Evolutionary conservation across 768 basidiomycete genomes (phyloP).

Genomic region (Suillus luteus): DNA sequence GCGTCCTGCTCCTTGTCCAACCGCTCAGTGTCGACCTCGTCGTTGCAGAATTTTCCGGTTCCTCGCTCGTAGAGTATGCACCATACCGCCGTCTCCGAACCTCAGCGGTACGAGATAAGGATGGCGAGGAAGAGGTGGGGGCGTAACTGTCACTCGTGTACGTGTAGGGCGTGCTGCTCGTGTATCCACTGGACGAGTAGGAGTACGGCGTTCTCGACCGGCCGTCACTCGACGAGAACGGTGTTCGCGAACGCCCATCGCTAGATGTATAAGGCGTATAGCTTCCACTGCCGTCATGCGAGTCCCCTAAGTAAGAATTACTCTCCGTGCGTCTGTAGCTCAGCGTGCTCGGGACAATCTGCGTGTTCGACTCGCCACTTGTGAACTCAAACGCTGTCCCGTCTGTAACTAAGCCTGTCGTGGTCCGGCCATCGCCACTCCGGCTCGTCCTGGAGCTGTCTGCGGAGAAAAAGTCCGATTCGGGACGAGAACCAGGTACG

Average conservation of each 20-base stretch:
- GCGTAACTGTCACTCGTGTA: slow-evolving; percentile 26
- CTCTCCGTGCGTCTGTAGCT: slow-evolving; percentile 55
- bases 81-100: slow-evolving; percentile 54
- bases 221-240: slow-evolving; percentile 15
- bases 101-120: slow-evolving; percentile 60
- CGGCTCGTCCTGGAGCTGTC: slow-evolving; percentile 34
- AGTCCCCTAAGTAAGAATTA: slow-evolving; percentile 58
- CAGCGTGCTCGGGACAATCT: slow-evolving; percentile 50
- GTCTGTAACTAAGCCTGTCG: slow-evolving; percentile 38
- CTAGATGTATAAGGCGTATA: slow-evolving; percentile 29
- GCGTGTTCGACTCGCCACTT: slow-evolving; percentile 43
- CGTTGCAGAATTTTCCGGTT: slow-evolving; percentile 47
- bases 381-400: slow-evolving; percentile 41
- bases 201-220: slow-evolving; percentile 16
- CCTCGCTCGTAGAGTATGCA: slow-evolving; percentile 38
- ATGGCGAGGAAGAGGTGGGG: slow-evolving; percentile 45
- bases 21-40: slow-evolving; percentile 36
- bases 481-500: slow-evolving; percentile 27
- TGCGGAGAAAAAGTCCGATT: slow-evolving; percentile 39
- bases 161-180: slow-evolving; percentile 23
- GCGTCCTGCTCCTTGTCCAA: slow-evolving; percentile 37
- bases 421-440: slow-evolving; percentile 24
- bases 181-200: slow-evolving; percentile 17
- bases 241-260: slow-evolving; percentile 7
- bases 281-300: slow-evolving; percentile 43